These are phyloP conservation scores for Linnemannia exigua DNA, from an alignment of 192 early-diverging fungal species.

Conservation along the genomic window DNA sequence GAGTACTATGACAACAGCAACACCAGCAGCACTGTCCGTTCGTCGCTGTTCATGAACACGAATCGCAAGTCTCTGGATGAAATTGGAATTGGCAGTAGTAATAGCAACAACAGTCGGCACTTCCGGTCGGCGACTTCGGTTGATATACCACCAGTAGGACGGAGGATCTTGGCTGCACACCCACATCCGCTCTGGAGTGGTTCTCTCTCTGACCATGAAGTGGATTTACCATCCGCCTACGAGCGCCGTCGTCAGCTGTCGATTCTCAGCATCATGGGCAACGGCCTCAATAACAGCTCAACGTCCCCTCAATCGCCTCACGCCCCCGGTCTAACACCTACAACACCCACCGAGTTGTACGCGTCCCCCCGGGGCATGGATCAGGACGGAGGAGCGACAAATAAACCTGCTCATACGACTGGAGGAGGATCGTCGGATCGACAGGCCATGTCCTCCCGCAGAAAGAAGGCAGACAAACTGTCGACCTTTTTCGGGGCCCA, in stretches of 20 bases:
- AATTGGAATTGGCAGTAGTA: not conserved
- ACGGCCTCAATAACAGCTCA: not conserved
- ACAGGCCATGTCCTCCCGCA: conserved; percentile 24
- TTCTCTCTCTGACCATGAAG: conserved; percentile 44
- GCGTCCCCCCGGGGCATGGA: not conserved
- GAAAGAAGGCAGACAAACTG: conserved; percentile 55
- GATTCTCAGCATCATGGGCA: conserved; percentile 34
- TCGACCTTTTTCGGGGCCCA: conserved; percentile 52
- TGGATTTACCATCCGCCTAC: not conserved
- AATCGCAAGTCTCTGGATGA: not conserved
- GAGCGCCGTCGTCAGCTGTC: conserved; percentile 39
- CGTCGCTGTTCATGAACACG: not conserved
- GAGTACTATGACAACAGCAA: not conserved
- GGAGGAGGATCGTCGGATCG: conserved; percentile 19
- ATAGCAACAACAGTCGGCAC: conserved; percentile 1
- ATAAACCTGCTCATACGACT: not conserved
- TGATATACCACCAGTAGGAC: not conserved
- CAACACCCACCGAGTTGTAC: conserved; percentile 19
- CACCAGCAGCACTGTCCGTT: not conserved
- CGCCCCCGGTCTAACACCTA: conserved; percentile 8
- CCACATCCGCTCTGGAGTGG: conserved; percentile 55
- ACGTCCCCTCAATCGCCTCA: not conserved
- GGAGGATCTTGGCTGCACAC: conserved; percentile 30
- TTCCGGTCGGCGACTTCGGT: conserved; percentile 22
- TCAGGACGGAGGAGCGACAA: not conserved